A percentile compares a stretch with the other conserved stretches of the same genome.
These are phyloP conservation scores for Hibiscus mutabilis DNA, from an alignment of 345 rosid species.

Conservation along the genomic window DNA sequence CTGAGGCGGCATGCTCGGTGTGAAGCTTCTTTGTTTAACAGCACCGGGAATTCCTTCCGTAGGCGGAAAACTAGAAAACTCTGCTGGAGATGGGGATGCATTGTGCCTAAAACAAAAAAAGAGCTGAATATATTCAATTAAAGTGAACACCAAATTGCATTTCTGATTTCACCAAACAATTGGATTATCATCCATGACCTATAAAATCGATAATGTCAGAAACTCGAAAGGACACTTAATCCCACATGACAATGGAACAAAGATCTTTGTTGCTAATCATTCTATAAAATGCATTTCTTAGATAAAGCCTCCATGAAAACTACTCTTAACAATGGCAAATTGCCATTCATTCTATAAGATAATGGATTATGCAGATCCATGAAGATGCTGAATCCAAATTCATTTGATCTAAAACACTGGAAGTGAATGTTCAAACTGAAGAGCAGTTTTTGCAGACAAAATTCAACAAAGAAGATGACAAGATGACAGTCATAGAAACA, in stretches of 20 bases:
- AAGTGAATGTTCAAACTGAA: neutral
- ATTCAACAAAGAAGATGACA: constrained; percentile 1
- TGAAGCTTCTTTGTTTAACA: constrained; percentile 16
- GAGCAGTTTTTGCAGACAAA: neutral
- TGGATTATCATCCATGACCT: constrained; percentile 13
- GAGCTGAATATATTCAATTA: neutral
- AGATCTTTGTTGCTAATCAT: neutral
- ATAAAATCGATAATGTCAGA: neutral
- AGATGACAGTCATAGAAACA: neutral
- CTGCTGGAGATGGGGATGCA: constrained; percentile 26
- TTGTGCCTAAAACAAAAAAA: constrained; percentile 18
- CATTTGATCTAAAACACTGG: constrained; percentile 7
- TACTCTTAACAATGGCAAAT: neutral
- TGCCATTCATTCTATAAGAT: neutral
- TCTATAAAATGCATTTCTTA: neutral
- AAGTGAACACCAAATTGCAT: neutral
- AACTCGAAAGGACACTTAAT: neutral
- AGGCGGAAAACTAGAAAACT: constrained; percentile 25
- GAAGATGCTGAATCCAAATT: constrained; percentile 1
- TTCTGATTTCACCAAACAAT: neutral
- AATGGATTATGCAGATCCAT: constrained; percentile 1
- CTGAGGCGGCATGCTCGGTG: constrained; percentile 23
- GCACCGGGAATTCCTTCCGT: constrained; percentile 20
- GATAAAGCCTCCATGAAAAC: neutral
- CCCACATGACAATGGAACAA: neutral